Evolutionary conservation across 2,329 filamentous ascomycete species (phyloP), one percentile per base, ranked within the genome.

Genomic region (Phialophora expanda): DNA sequence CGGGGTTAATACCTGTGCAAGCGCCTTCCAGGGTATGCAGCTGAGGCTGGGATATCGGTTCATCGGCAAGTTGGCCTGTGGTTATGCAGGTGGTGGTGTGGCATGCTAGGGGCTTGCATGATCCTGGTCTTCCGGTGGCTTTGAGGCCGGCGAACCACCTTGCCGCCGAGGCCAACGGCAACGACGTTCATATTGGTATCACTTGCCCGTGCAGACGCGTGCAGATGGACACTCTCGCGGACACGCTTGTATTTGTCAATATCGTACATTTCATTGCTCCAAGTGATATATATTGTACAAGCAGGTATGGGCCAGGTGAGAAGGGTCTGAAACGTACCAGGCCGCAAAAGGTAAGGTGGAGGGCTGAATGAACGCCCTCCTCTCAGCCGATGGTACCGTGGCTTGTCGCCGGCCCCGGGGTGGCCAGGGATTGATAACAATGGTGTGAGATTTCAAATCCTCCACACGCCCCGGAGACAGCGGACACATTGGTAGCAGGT

Each of bases 281-380:
- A 34, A n/a, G 28, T 14, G 24, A 14, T 30, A 32, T 55, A 55
- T 34, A 55, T 34, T 55, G 53, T 55, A 55, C 53, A 55, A 32
- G 53, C 8, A 30, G 28, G 22, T n/a, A 34, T 34, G 5, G 14
- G 11, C n/a, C 28, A 24, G n/a, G 11, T 5, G 53, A 34, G 53
- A 9, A 55, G 17, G n/a, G 28, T 11, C 30, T 32, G 28, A 30
- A 55, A 55, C 24, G 9, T 34, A 55, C 28, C 28, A 55, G 14
- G 17, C 24, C 17, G 53, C 22, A 55, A 55, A 55, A 20, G 17
- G 26, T 17, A 34, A 55, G n/a, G 53, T 5, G 26, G 26, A 34
- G n/a, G 53, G 53, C 53, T 32, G 26, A 32, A n/a, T 17, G 28
- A 30, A 12, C 22, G 51, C 22, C 22, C 14, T n/a, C 26, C 17